Evolutionary conservation across 2,329 filamentous ascomycete species (phyloP).

Genomic region (Trichoderma polysporum): DNA sequence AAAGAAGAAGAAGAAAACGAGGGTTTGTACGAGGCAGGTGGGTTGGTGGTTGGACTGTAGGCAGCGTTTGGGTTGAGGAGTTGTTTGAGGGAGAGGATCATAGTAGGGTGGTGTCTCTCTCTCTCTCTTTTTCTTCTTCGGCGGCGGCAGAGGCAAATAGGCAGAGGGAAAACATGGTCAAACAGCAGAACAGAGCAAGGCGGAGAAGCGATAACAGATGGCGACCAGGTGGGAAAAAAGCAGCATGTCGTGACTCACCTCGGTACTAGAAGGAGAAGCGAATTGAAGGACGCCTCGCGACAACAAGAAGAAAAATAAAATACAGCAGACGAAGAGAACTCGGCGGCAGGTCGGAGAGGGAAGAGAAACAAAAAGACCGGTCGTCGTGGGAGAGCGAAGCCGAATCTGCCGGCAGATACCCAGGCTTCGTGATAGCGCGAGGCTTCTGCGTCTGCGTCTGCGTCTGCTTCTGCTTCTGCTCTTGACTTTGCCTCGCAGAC

Average conservation of each 20-base stretch:
- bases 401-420: conserved; percentile 17
- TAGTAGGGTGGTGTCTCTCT: background rate
- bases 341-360: background rate
- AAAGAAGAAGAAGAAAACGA: background rate
- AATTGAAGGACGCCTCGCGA: background rate
- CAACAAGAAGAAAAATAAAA: conserved; percentile 1
- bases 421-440: background rate
- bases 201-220: background rate
- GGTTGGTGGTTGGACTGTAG: conserved; percentile 9
- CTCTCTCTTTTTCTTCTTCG: background rate
- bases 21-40: conserved; percentile 16
- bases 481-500: background rate
- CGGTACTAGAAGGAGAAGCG: background rate
- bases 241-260: conserved; percentile 20
- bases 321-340: background rate
- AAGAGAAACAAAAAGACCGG: conserved; percentile 2
- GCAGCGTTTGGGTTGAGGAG: conserved; percentile 6
- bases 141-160: background rate
- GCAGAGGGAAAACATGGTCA: conserved; percentile 2
- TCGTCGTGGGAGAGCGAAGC: conserved; percentile 3
- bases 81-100: background rate
- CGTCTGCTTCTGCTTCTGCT: background rate
- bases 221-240: conserved; percentile 5
- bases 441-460: conserved; percentile 3
- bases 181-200: conserved; percentile 1